Percentiles rank a stretch among this genome's conserved stretches.
phyloP scores from a whole-genome alignment of 805 yeast species.

The Wickerhamiella allomyrinae region DNA sequence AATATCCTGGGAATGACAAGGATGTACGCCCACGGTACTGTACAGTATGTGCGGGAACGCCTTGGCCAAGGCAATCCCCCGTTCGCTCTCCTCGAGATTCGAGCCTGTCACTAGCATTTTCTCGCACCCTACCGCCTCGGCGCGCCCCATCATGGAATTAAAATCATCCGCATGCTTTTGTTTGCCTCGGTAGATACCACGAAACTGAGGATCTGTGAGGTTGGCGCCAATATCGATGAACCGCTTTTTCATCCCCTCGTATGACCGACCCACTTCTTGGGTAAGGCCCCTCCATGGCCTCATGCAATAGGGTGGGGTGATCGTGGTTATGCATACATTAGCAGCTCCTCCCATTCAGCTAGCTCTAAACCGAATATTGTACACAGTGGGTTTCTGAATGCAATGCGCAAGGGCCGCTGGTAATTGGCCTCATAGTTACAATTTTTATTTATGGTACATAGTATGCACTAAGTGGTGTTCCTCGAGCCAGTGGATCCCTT shows the following conservation, averaged over 20 bases:
- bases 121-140: conserved; percentile 47
- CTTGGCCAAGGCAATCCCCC: conserved; percentile 44
- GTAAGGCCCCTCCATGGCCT: too few relatives aligned
- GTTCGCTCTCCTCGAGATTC: conserved; percentile 46
- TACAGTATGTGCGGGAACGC: conserved; percentile 21
- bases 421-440: conserved; percentile 1
- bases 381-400: conserved; percentile 7
- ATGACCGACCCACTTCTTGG: too few relatives aligned
- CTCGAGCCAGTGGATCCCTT: too few relatives aligned
- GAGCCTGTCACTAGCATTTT: conserved; percentile 77
- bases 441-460: too few relatives aligned
- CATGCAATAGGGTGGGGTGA: too few relatives aligned
- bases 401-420: conserved; percentile 9
- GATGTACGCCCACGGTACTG: conserved; percentile 87
- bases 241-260: background rate
- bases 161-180: conserved; percentile 58
- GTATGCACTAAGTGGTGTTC: too few relatives aligned
- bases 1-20: conserved; percentile 50
- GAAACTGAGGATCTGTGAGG: conserved; percentile 78
- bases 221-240: conserved; percentile 48
- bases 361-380: conserved; percentile 7
- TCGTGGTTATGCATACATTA: too few relatives aligned
- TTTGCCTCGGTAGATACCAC: conserved; percentile 62
- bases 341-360: too few relatives aligned
- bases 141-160: conserved; percentile 48